Conservation (phyloP, 257 asterid species). For the Coffea eugenioides region DNA sequence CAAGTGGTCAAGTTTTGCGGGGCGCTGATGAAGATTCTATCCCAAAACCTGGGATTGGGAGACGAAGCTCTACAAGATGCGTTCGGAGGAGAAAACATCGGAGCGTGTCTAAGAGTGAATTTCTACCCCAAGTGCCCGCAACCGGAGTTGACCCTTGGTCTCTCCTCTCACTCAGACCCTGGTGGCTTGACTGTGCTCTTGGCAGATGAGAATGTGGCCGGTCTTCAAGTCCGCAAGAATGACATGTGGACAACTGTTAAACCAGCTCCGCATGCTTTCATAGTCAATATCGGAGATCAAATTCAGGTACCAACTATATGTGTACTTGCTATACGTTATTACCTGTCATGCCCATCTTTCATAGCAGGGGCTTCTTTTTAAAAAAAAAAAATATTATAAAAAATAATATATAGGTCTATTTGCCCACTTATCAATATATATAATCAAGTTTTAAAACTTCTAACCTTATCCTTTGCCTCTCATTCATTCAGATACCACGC, state of each 20-base stretch:
- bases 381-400: too few species aligned
- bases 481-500: not conserved
- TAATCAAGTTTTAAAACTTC: not conserved
- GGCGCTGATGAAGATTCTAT: slow-evolving; percentile 45
- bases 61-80: slow-evolving; percentile 52
- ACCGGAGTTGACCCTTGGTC: slow-evolving; percentile 75
- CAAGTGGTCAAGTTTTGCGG: slow-evolving; percentile 71
- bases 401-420: not conserved
- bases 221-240: slow-evolving; percentile 70
- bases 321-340: not conserved
- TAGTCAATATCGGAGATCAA: slow-evolving; percentile 83
- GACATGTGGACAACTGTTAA: slow-evolving; percentile 68
- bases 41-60: slow-evolving; percentile 54
- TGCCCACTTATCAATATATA: not conserved
- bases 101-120: slow-evolving; percentile 82
- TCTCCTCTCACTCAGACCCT: slow-evolving; percentile 85
- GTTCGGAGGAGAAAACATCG: slow-evolving; percentile 73
- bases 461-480: not conserved
- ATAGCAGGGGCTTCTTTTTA: too few species aligned
- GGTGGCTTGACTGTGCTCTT: slow-evolving; percentile 80
- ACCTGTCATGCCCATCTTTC: not conserved
- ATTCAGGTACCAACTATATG: slow-evolving; percentile 49
- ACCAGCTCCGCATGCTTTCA: slow-evolving; percentile 75
- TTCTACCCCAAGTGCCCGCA: slow-evolving; percentile 87
- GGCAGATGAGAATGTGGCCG: slow-evolving; percentile 66